Percentiles rank a stretch among this genome's conserved stretches.
Conservation (phyloP, 2,329 filamentous ascomycete species). For the Trichoderma cornu-damae region DNA sequence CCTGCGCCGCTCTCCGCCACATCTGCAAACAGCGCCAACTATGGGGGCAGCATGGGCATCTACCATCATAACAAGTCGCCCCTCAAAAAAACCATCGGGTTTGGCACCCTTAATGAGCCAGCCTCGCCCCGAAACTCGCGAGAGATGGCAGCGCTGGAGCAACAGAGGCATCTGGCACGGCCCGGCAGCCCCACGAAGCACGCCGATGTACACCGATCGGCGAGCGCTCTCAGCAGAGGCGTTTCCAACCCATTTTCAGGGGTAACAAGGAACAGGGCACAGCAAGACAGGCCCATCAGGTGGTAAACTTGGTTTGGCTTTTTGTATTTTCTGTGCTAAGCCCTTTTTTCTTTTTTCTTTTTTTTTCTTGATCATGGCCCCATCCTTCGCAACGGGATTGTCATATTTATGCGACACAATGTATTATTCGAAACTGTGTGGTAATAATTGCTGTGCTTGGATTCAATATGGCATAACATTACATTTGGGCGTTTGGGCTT, state of each 20-base stretch:
- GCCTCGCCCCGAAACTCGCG: conserved; percentile 53
- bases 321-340: too few relatives aligned
- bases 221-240: conserved; percentile 21
- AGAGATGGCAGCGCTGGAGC: conserved; percentile 55
- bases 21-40: conserved; percentile 28
- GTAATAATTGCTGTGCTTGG: conserved; percentile 1
- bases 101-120: conserved; percentile 50
- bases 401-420: not conserved
- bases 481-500: conserved; percentile 14
- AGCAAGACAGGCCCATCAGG: conserved; percentile 39
- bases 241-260: conserved; percentile 38
- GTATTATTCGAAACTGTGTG: conserved; percentile 4
- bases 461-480: conserved; percentile 15
- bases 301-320: conserved; percentile 23
- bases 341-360: too few relatives aligned
- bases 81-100: conserved; percentile 66
- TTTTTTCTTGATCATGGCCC: too few relatives aligned
- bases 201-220: conserved; percentile 28
- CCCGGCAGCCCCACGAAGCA: conserved; percentile 40
- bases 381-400: not conserved
- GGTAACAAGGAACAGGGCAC: conserved; percentile 33
- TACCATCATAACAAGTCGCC: conserved; percentile 78
- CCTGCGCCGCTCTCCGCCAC: conserved; percentile 19
- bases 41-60: conserved; percentile 73
- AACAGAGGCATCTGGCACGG: conserved; percentile 40